Conservation (phyloP, 2,329 filamentous ascomycete genomes). For the Trichoderma sp. region DNA sequence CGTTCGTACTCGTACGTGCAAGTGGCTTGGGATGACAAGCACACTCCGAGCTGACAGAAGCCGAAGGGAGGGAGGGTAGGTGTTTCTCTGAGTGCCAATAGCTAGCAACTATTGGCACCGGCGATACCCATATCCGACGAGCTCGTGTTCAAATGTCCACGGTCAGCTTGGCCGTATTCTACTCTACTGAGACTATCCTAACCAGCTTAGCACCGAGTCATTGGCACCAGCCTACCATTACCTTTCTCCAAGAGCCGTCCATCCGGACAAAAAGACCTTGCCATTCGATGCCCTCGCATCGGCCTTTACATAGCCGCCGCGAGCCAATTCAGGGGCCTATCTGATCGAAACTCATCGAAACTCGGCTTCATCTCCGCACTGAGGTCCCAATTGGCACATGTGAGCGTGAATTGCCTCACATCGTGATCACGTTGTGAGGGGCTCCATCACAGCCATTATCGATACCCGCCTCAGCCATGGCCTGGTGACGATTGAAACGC, state of each 20-base stretch:
- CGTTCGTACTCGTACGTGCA: neutral
- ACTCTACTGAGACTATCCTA: neutral
- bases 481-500: slow-evolving; percentile 10
- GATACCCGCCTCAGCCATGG: slow-evolving; percentile 1
- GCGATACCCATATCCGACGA: neutral
- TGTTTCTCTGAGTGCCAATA: neutral
- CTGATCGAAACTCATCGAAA: neutral
- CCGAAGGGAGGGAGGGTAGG: neutral
- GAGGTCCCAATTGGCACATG: neutral
- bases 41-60: neutral
- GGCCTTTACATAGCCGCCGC: neutral
- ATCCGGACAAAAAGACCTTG: neutral
- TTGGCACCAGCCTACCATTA: neutral
- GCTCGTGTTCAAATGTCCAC: neutral
- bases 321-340: neutral
- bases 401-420: neutral
- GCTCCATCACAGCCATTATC: neutral
- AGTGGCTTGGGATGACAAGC: neutral
- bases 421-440: neutral
- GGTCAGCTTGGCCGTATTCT: neutral
- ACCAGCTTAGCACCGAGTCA: neutral
- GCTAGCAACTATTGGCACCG: neutral
- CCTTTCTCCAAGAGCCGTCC: neutral
- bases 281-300: neutral
- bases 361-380: neutral